A percentile compares a stretch with the other conserved stretches of the same genome.
These are phyloP conservation scores for Didymella pomorum DNA, from an alignment of 2,329 filamentous ascomycete genomes.

Conservation along the genomic window DNA sequence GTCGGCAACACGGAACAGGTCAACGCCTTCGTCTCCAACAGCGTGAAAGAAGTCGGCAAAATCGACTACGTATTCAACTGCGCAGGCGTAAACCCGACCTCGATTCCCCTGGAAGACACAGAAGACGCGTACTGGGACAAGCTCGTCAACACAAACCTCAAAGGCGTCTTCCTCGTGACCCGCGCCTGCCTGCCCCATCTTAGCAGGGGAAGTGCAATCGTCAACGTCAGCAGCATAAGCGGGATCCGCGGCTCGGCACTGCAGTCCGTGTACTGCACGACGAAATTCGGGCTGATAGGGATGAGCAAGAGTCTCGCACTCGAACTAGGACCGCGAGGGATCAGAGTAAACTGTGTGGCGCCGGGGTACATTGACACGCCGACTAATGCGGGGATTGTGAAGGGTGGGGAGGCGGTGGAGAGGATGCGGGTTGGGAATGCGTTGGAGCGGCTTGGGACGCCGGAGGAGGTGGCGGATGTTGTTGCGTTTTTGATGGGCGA, in stretches of 20 bases:
- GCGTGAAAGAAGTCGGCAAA: conserved; percentile 45
- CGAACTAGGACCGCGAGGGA: conserved; percentile 43
- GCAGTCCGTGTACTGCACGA: conserved; percentile 47
- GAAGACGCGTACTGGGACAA: conserved; percentile 59
- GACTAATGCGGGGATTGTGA: conserved; percentile 59
- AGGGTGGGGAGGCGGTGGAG: conserved; percentile 56
- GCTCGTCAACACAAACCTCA: conserved; percentile 57
- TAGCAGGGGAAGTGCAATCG: conserved; percentile 29
- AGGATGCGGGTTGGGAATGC: conserved; percentile 52
- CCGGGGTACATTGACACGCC: conserved; percentile 58
- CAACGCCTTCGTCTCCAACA: conserved; percentile 51
- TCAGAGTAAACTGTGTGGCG: conserved; percentile 43
- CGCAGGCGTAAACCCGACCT: conserved; percentile 60
- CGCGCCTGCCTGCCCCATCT: conserved; percentile 53
- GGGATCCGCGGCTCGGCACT: conserved; percentile 37
- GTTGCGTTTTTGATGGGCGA: conserved; percentile 59
- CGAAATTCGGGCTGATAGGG: conserved; percentile 48
- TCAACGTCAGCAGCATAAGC: conserved; percentile 42
- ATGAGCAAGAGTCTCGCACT: conserved; percentile 46
- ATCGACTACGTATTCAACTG: conserved; percentile 57
- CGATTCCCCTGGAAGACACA: conserved; percentile 51
- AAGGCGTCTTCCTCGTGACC: conserved; percentile 57
- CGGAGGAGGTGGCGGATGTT: conserved; percentile 60
- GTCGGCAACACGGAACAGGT: conserved; percentile 57
- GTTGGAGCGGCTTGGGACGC: conserved; percentile 54